A percentile compares a stretch with the other conserved stretches of the same genome.
Conservation (phyloP, 2,329 filamentous ascomycete species). For the Setomelanomma holmii region DNA sequence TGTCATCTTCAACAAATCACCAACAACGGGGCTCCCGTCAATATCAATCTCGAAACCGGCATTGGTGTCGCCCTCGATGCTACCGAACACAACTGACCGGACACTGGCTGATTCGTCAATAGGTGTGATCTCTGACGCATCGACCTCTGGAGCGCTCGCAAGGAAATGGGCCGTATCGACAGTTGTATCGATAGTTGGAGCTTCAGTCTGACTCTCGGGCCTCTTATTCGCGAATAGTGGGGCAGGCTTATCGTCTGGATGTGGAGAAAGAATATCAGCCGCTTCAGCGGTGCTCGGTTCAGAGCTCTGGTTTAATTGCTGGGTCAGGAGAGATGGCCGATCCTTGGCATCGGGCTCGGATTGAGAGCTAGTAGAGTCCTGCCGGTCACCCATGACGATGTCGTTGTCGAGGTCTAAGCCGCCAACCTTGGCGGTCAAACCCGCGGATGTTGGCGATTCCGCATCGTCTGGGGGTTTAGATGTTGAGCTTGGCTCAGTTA, state of each 20-base stretch:
- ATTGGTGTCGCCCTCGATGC: conserved; percentile 34
- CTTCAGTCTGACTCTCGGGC: conserved; percentile 35
- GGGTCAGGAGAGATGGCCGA: conserved; percentile 50
- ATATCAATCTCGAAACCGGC: conserved; percentile 63
- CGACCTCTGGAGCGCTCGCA: conserved; percentile 31
- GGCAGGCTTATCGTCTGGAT: conserved; percentile 72
- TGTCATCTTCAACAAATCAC: conserved; percentile 92
- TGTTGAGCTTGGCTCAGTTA: conserved; percentile 24
- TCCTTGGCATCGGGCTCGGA: conserved; percentile 39
- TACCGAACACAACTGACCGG: conserved; percentile 45
- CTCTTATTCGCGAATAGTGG: conserved; percentile 65
- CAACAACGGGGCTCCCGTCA: conserved; percentile 80
- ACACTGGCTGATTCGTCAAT: conserved; percentile 46
- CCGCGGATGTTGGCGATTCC: conserved; percentile 58
- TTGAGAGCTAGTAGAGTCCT: conserved; percentile 26
- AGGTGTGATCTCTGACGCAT: conserved; percentile 45
- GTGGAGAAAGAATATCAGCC: conserved; percentile 55
- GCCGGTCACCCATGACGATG: conserved; percentile 55
- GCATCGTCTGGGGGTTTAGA: conserved; percentile 40
- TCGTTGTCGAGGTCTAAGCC: conserved; percentile 67
- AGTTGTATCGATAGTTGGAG: conserved; percentile 38
- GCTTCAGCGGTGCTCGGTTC: conserved; percentile 34
- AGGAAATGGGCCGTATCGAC: conserved; percentile 40
- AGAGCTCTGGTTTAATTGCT: conserved; percentile 47
- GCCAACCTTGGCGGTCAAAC: conserved; percentile 62